phyloP scores from a whole-genome alignment of 129 eudicot species.

The Flaveria brownii region DNA sequence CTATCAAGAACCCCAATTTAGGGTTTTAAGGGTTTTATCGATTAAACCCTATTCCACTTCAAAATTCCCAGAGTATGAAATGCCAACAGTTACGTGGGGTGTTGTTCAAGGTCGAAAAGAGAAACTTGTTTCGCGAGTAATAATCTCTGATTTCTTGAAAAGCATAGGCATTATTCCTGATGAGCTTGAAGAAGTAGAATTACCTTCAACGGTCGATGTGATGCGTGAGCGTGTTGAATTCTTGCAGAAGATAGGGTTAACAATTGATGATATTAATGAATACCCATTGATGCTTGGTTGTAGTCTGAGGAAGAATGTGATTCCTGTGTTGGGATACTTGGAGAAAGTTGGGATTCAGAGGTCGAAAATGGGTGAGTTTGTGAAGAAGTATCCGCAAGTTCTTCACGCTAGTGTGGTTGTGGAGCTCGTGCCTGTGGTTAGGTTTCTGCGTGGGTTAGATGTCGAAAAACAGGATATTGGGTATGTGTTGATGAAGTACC shows the following conservation, averaged over 20 bases:
- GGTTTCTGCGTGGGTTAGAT: constrained; percentile 70
- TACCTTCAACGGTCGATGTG: constrained; percentile 66
- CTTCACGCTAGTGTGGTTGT: constrained; percentile 73
- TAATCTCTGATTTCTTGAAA: constrained; percentile 61
- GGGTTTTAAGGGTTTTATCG: constrained; percentile 21
- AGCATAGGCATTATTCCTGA: constrained; percentile 62
- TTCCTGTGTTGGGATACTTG: constrained; percentile 71
- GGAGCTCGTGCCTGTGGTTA: constrained; percentile 62
- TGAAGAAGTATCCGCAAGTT: constrained; percentile 67
- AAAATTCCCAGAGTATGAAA: constrained; percentile 70
- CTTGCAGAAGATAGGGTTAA: constrained; percentile 66
- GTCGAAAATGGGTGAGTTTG: constrained; percentile 55
- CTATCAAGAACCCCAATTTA: constrained; percentile 32
- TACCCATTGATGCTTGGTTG: constrained; percentile 77
- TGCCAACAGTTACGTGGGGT: constrained; percentile 84
- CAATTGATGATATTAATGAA: constrained; percentile 65
- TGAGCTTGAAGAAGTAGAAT: constrained; percentile 59
- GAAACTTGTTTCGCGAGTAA: constrained; percentile 61
- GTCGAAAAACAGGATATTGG: constrained; percentile 66
- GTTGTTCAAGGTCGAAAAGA: constrained; percentile 79
- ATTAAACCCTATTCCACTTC: constrained; percentile 44
- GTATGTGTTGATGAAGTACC: constrained; percentile 65
- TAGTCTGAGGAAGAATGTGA: constrained; percentile 64
- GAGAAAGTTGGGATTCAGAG: constrained; percentile 67
- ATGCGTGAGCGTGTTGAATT: constrained; percentile 81